Evolutionary conservation across 768 basidiomycete species (phyloP), one percentile per base, ranked within the genome.

Genomic region (Auriculariales sp.): DNA sequence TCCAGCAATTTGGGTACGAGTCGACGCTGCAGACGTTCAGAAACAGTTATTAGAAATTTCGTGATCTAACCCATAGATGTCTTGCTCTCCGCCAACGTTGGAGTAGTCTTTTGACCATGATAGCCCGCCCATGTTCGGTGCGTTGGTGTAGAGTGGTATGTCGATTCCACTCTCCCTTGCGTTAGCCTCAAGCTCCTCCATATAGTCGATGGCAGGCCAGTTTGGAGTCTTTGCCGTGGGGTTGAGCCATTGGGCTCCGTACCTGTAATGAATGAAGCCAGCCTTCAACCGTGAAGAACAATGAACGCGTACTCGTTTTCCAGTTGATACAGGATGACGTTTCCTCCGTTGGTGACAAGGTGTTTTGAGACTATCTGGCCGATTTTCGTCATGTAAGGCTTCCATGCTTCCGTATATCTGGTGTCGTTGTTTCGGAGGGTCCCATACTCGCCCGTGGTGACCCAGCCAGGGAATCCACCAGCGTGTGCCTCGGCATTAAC

Each of bases 381-480:
- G 11, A 80, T 65, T 1, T 65, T 60, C 3, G 70, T 73, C 62
- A 79, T 65, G 52, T 80, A 80, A 14, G 71, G 72, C 19, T 62
- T 63, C 78, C 78, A 81, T 2, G 77, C 77, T 9, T 19, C 39
- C 28, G 66, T 65, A 56, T 74, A 78, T 47, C 65, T 66, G 5
- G 69, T 53, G 57, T 76, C 72, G 46, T 75, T 69, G 22, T 73
- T 74, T 31, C 74, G 65, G 50, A 75, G 66, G 29, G 62, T 57
- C n/a, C 72, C 72, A 25, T 44, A 44, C 14, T 25, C 35, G 28
- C 73, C 71, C 27, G 73, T 70, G 57, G 75, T 73, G 6, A 74
- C 73, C 76, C 75, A 77, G 4, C 77, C 77, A 12, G 77, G 77
- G 54, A 78, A 75, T 3, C 76, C 74, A 14, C 74, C 74, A 5